Base-by-base conservation (phyloP, 2,329 filamentous ascomycete genomes). In the Tolypocladium pustulatum region DNA sequence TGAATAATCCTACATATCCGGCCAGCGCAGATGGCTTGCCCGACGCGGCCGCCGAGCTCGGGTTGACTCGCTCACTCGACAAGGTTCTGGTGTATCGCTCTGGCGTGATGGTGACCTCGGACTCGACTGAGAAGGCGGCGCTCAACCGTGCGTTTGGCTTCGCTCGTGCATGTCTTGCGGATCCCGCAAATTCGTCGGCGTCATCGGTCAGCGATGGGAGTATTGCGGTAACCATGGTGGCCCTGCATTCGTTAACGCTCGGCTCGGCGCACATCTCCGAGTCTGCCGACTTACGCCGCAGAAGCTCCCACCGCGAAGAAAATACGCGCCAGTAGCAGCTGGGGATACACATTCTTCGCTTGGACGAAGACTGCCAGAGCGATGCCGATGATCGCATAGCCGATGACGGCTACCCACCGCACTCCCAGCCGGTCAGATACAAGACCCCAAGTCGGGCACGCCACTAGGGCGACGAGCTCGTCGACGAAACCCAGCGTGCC, bases 201-300 rank as follows among this genome's bases (percentile, higher is more conserved):
- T 83, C 81, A 62, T 81, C 81, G 6, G 84, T 86, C 64, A 88
- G 73, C 13, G 82, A 86, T 1, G 94, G 94, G 30, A 99, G 79
- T 53, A 96, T 91, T 4, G 94, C 94, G 10, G 94, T 97, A 25
- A 99, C 94, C 94, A 99, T 99, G 1, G 94, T 97, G 17, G 91
- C 82, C 6, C 82, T 85, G 58, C 13, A 32, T 27, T 40, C 25
- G 57, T 66, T 57, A 69, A 62, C 53, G 58, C 46, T 55, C 41
- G 53, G 56, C 56, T 49, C 58, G 36, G 55, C 36, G 36, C 12
- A 37, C 53, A 51, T 52, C 25, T 17, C 41, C 32, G 46, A 57
- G 12, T 32, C 22, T n/a, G n/a, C 34, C 25, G 38, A 72, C 81
- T 75, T 69, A 92, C 80, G 89, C 86, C 27, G 93, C 94, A n/a